Evolutionary conservation across 176 grass and related monocot genomes (phyloP).

Genomic region (Oryza glumipatula): DNA sequence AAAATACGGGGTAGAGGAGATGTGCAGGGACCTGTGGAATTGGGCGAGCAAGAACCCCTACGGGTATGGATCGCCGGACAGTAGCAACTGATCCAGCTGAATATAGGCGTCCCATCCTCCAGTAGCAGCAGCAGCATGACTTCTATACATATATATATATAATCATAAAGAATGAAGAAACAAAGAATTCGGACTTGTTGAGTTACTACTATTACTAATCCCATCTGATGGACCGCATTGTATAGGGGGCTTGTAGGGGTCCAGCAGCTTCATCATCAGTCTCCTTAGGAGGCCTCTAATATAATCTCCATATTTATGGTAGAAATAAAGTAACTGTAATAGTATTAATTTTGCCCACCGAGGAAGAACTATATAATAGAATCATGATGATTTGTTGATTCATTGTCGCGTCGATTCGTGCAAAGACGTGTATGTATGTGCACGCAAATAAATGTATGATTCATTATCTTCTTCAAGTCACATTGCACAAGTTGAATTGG

Average conservation of each 20-base stretch:
- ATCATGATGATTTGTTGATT: background rate
- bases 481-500: too few species aligned
- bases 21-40: constrained; percentile 96
- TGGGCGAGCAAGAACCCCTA: constrained; percentile 96
- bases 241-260: background rate
- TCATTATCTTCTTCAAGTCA: too few species aligned
- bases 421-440: too few species aligned
- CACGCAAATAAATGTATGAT: too few species aligned
- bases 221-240: constrained; percentile 19
- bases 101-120: background rate
- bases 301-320: background rate
- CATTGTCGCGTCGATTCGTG: background rate
- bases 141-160: background rate
- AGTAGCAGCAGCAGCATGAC: background rate
- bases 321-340: constrained; percentile 7
- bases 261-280: background rate
- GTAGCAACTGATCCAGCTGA: constrained; percentile 33
- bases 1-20: constrained; percentile 81
- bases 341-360: background rate
- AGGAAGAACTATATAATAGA: background rate
- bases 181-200: background rate
- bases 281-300: background rate
- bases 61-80: constrained; percentile 59
- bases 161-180: too few species aligned
- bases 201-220: background rate